Evolutionary conservation across 345 rosid species (phyloP).

Genomic region (Citrus medica): DNA sequence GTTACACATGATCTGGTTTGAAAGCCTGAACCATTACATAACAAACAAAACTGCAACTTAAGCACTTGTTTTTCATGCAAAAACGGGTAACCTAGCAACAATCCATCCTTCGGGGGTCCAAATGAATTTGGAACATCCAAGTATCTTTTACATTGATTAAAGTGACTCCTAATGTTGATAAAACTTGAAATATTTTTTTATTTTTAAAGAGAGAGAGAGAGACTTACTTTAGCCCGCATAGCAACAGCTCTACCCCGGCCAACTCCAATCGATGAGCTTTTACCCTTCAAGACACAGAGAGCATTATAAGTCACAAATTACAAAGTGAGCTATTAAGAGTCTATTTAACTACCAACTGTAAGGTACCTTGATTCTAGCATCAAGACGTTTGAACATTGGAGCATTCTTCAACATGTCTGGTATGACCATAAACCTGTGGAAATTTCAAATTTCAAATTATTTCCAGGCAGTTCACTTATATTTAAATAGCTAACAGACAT

Average conservation of each 20-base stretch:
- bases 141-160: not conserved
- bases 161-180: not conserved
- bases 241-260: constrained; percentile 94
- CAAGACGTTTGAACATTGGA: constrained; percentile 94
- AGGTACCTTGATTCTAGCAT: constrained; percentile 75
- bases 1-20: not conserved
- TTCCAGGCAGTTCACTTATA: not conserved
- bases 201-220: not conserved
- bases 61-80: not conserved
- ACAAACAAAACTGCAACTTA: not conserved
- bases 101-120: not conserved
- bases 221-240: constrained; percentile 85
- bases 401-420: constrained; percentile 99
- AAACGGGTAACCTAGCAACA: not conserved
- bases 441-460: constrained; percentile 14
- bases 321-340: not conserved
- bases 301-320: not conserved
- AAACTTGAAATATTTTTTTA: not conserved
- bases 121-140: not conserved
- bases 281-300: constrained; percentile 58
- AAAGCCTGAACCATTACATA: not conserved
- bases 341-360: not conserved
- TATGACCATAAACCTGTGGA: constrained; percentile 92
- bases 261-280: constrained; percentile 80
- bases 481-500: not conserved